These are phyloP conservation scores for Papilionanthe hybrid DNA, from an alignment of 116 monocot species.

Conservation along the genomic window DNA sequence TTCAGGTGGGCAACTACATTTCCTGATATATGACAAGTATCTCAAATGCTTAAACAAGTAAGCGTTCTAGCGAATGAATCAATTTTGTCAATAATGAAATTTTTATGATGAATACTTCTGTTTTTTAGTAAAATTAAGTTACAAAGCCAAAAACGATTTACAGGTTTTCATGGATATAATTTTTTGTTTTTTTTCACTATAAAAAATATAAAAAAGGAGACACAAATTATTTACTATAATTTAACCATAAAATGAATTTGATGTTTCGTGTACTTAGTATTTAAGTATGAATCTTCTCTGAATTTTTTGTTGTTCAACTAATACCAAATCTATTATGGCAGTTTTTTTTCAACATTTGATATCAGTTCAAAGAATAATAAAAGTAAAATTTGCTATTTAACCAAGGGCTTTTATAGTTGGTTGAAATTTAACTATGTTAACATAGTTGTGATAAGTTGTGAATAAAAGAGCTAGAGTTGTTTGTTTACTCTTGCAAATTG, in stretches of 20 bases:
- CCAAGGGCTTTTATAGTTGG: too few relatives aligned
- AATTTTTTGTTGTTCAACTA: neutral
- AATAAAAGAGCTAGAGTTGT: too few relatives aligned
- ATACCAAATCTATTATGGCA: neutral
- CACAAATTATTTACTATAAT: too few relatives aligned
- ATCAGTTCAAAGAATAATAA: neutral
- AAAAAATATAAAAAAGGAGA: too few relatives aligned
- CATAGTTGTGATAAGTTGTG: too few relatives aligned
- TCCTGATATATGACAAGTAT: slow-evolving; percentile 92
- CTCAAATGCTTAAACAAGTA: slow-evolving; percentile 80
- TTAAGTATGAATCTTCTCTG: neutral
- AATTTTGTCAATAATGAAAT: neutral
- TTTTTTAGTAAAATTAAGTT: neutral
- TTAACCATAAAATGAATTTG: neutral
- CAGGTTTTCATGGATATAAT: neutral
- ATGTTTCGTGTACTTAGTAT: neutral
- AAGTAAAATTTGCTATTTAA: too few relatives aligned
- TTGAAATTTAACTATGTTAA: too few relatives aligned
- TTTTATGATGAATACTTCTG: neutral
- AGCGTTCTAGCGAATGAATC: slow-evolving; percentile 17
- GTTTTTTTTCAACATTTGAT: neutral
- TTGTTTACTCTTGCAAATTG: too few relatives aligned
- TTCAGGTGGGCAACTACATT: slow-evolving; percentile 72
- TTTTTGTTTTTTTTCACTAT: too few relatives aligned
- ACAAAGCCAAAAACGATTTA: neutral